A percentile compares a stretch with the other conserved stretches of the same genome.
These are phyloP conservation scores for Candida labiduridarum DNA, from an alignment of 1,139 yeast genomes.

Conservation along the genomic window DNA sequence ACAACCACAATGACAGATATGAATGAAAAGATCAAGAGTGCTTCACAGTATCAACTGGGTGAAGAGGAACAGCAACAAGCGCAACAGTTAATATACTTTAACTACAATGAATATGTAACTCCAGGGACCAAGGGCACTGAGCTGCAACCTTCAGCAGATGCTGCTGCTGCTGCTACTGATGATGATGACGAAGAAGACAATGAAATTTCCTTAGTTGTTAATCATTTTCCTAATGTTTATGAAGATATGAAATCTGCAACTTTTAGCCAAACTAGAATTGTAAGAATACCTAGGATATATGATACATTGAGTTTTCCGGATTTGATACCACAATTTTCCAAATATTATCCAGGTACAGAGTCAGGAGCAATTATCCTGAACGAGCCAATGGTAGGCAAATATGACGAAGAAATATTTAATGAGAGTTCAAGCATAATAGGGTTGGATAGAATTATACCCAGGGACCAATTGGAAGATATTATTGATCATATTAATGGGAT, in stretches of 20 bases:
- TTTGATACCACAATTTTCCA: constrained; percentile 62
- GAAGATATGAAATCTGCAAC: constrained; percentile 26
- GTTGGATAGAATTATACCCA: constrained; percentile 37
- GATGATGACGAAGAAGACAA: background rate
- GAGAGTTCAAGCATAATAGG: constrained; percentile 58
- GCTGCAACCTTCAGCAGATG: constrained; percentile 10
- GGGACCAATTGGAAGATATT: constrained; percentile 41
- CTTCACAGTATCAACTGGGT: background rate
- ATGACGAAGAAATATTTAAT: constrained; percentile 50
- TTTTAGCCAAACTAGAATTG: constrained; percentile 52
- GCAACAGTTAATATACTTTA: constrained; percentile 47
- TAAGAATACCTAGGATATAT: constrained; percentile 62
- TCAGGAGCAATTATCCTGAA: constrained; percentile 56
- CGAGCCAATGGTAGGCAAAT: constrained; percentile 30
- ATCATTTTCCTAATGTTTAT: constrained; percentile 67
- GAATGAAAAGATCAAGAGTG: constrained; percentile 1
- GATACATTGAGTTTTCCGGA: constrained; percentile 30
- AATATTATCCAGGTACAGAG: constrained; percentile 61
- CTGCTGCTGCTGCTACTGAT: too few species aligned
- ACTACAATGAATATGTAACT: constrained; percentile 63
- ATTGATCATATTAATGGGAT: constrained; percentile 47
- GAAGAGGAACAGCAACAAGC: background rate
- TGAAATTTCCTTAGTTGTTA: constrained; percentile 43
- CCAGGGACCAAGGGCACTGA: constrained; percentile 22
- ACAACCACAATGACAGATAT: background rate